Conservation (phyloP, 2,329 filamentous ascomycete genomes). For the Aspergillus cejpii region DNA sequence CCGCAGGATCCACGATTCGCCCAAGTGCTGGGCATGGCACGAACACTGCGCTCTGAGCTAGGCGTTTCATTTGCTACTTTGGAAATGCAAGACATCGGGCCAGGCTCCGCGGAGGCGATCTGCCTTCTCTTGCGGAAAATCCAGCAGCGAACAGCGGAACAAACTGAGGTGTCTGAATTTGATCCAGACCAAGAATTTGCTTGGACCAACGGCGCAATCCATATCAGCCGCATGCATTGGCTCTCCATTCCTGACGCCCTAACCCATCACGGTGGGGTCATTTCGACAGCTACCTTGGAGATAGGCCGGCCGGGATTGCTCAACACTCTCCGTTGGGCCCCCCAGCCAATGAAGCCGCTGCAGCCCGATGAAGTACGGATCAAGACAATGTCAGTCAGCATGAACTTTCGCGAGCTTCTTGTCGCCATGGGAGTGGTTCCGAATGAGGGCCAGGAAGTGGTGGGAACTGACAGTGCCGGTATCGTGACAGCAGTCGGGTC, state of each 20-base stretch:
- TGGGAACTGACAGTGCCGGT: too few relatives aligned
- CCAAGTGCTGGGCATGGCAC: background rate
- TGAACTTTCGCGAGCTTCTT: slow-evolving; percentile 27
- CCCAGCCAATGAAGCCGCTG: too few relatives aligned
- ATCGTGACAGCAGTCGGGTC: too few relatives aligned
- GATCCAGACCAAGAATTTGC: background rate
- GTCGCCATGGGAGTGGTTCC: slow-evolving; percentile 21
- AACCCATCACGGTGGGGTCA: too few relatives aligned
- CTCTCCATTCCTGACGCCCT: background rate
- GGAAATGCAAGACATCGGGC: background rate
- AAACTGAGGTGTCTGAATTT: too few relatives aligned
- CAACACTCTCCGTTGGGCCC: background rate
- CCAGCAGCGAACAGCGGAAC: too few relatives aligned
- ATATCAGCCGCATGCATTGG: background rate
- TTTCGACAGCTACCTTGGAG: too few relatives aligned
- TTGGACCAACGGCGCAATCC: background rate
- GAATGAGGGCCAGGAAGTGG: too few relatives aligned
- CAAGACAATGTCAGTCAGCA: slow-evolving; percentile 23
- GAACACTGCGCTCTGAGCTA: background rate
- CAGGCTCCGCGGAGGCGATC: background rate
- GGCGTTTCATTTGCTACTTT: background rate
- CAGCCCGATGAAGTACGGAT: slow-evolving; percentile 22
- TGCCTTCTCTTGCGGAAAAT: background rate
- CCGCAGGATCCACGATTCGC: background rate
- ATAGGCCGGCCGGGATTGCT: background rate